Percentiles rank a stretch among this genome's conserved stretches.
These are phyloP conservation scores for Prunella vulgaris DNA, from an alignment of 257 asterid genomes.

Conservation along the genomic window DNA sequence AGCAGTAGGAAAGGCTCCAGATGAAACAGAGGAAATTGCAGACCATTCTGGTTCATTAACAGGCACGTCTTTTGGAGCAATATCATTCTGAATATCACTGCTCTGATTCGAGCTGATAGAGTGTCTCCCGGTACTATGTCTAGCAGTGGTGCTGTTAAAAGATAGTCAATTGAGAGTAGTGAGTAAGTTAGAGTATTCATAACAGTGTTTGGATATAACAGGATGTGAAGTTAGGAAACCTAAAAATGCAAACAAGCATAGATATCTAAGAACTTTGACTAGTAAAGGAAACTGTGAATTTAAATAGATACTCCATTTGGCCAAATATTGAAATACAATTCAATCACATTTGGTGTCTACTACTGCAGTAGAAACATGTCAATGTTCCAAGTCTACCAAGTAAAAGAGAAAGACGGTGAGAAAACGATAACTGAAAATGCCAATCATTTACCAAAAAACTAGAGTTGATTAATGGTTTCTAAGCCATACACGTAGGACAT, in stretches of 20 bases:
- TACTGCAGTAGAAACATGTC: neutral
- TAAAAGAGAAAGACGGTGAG: neutral
- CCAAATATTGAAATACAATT: neutral
- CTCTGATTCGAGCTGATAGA: constrained; percentile 30
- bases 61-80: constrained; percentile 22
- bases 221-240: neutral
- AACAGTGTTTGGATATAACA: neutral
- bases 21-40: constrained; percentile 33
- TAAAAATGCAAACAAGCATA: neutral
- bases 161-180: constrained; percentile 1
- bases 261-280: neutral
- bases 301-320: neutral
- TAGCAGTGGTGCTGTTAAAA: constrained; percentile 42
- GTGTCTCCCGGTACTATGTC: constrained; percentile 27
- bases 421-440: neutral
- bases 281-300: neutral
- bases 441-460: neutral
- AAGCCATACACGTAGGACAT: constrained; percentile 6
- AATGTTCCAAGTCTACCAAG: neutral
- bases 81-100: constrained; percentile 27
- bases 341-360: neutral
- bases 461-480: neutral
- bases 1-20: constrained; percentile 32
- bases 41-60: constrained; percentile 23
- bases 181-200: neutral